Evolutionary conservation across 225 moss, liverwort and hornwort genomes (phyloP), one percentile per base, ranked within the genome.

Genomic region (Anthoceros angustus): DNA sequence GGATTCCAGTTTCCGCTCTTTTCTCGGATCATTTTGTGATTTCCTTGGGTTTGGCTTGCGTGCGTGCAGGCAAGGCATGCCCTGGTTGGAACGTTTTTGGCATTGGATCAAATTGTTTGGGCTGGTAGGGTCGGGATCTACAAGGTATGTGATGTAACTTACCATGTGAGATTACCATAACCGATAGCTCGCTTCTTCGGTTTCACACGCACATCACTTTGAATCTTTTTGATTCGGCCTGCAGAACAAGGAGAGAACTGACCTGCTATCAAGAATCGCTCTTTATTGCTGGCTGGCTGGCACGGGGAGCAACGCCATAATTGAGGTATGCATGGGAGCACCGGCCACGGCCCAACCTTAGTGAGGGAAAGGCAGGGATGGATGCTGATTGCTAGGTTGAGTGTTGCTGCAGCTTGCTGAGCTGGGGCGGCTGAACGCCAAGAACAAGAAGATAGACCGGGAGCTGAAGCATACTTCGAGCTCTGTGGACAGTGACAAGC

Each of bases 91-190:
- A 89, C 87, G 2, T 98, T 98, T 66, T 80, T 98, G 12, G 86
- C 86, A 39, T 86, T 98, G 60, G 91, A 98, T 80, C 95, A 98
- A 77, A 77, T 98, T 77, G 95, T 98, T 65, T 98, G 95, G 95
- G 86, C 86, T 12, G 95, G 95, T 65, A 86, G 83, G 77, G 88
- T 86, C 64, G 91, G 95, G 66, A 98, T 98, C n/a, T 91, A 91
- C 74, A 83, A 90, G 90, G 90, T 91, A 73, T 67, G n/a, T n/a
- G n/a, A n/a, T n/a, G n/a, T n/a, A n/a, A n/a, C n/a, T n/a, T n/a
- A n/a, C n/a, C n/a, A n/a, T n/a, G n/a, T n/a, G n/a, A n/a, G n/a
- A n/a, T n/a, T n/a, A n/a, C n/a, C n/a, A n/a, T n/a, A n/a, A n/a
- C n/a, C n/a, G n/a, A n/a, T n/a, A n/a, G n/a, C n/a, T n/a, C n/a